phyloP scores from a whole-genome alignment of 805 yeast genomes.

The Kazachstania martiniae region DNA sequence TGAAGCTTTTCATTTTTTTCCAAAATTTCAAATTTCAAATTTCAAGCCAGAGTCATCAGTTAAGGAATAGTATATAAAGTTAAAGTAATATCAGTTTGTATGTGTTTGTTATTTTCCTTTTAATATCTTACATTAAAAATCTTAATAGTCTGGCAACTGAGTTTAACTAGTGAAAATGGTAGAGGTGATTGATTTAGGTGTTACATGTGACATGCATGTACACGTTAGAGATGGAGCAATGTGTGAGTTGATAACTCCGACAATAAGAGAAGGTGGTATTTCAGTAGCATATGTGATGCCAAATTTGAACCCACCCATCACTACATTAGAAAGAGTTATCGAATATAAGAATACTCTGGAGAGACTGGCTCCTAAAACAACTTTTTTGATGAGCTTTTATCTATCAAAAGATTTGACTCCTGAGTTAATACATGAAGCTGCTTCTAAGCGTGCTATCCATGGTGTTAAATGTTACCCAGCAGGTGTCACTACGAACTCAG shows the following conservation, averaged over 20 bases:
- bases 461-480: constrained; percentile 98
- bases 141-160: too few relatives aligned
- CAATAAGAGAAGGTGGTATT: constrained; percentile 81
- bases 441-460: constrained; percentile 49
- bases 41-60: too few relatives aligned
- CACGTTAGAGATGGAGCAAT: constrained; percentile 89
- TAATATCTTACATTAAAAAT: too few relatives aligned
- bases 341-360: constrained; percentile 59
- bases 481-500: constrained; percentile 96
- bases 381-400: constrained; percentile 86
- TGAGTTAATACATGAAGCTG: constrained; percentile 72
- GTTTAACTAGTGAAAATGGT: constrained; percentile 1
- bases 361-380: constrained; percentile 64
- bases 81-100: too few relatives aligned
- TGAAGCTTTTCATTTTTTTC: too few relatives aligned
- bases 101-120: too few relatives aligned
- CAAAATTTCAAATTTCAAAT: too few relatives aligned
- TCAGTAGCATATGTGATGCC: constrained; percentile 95
- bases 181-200: constrained; percentile 33
- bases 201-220: constrained; percentile 88
- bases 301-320: constrained; percentile 84
- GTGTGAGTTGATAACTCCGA: constrained; percentile 88
- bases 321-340: constrained; percentile 59
- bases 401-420: constrained; percentile 74
- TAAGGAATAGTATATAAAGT: too few relatives aligned